Base-by-base conservation (phyloP, 768 basidiomycete species). In the Mycena vulgaris region DNA sequence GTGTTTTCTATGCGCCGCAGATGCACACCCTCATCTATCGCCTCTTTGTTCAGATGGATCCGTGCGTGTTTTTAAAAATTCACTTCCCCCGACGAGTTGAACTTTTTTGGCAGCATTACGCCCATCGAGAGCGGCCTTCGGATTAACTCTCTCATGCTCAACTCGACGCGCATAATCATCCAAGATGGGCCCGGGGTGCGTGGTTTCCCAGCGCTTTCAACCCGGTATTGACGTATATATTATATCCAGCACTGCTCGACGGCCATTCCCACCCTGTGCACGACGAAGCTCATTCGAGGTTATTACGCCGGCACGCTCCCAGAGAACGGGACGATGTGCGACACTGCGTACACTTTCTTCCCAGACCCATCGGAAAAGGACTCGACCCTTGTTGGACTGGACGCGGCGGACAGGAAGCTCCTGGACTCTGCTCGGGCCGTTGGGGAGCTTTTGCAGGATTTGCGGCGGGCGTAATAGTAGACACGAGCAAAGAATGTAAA, bases 101-200 rank as follows among this genome's bases (percentile, higher is more conserved):
- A 2, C 51, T 70, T 48, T 68, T 45, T 4, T 60, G 59, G 25
- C 16, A 77, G 76, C 13, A 72, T 77, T 30, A 77, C 76, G 7
- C 76, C 76, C 9, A 75, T 75, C 16, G 27, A 69, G 33, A 77
- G 75, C 21, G 76, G 74, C 3, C 23, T 76, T 13, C 69, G 66
- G 0, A 67, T 77, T 11, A 76, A 77, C 57, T 68, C 75, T 16
- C 68, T 76, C 49, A 77, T 77, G 76, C 74, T 74, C 7, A 47
- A 76, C 30, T 77, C 76, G 5, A 68, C 74, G 30, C 65, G 68
- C 10, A 23, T 77, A 7, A 69, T 77, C 25, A 74, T 77, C 48
- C 75, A 77, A 52, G 72, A 77, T 47, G 74, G 71, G 0, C 74
- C 72, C 35, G 74, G 75, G 56, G 70, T 72, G 47, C 28, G 71